Evolutionary conservation across 129 eudicot genomes (phyloP).

Genomic region (Chrysanthemum seticuspe): DNA sequence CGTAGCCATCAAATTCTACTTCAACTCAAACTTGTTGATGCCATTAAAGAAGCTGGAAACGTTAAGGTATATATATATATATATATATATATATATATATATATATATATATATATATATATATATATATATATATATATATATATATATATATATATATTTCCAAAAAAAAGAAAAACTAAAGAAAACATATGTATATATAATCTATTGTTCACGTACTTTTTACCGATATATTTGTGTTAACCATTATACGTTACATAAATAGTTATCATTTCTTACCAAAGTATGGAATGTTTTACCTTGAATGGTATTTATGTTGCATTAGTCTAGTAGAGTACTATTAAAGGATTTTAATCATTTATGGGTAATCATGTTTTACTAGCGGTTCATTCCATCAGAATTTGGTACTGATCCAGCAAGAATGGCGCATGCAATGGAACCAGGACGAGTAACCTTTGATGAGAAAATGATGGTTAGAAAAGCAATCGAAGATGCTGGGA

Average conservation of each 20-base stretch:
- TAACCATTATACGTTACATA: too few species aligned
- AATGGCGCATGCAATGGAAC: slow-evolving; percentile 47
- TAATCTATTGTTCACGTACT: too few species aligned
- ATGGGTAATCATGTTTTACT: not conserved
- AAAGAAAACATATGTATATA: slow-evolving; percentile 24
- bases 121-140: too few species aligned
- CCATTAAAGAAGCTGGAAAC: slow-evolving; percentile 80
- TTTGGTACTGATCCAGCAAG: slow-evolving; percentile 50
- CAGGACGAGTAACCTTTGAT: slow-evolving; percentile 45
- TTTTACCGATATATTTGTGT: too few species aligned
- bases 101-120: too few species aligned
- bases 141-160: not conserved
- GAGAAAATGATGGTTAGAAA: slow-evolving; percentile 50
- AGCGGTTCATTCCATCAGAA: slow-evolving; percentile 54
- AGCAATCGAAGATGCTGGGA: slow-evolving; percentile 51
- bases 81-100: too few species aligned
- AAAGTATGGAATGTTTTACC: too few species aligned
- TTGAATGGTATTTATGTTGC: too few species aligned
- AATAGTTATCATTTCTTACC: too few species aligned
- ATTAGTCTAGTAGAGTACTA: not conserved
- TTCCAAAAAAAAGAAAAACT: too few species aligned
- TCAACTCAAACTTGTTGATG: slow-evolving; percentile 83
- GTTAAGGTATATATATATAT: slow-evolving; percentile 43
- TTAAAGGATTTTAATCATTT: not conserved
- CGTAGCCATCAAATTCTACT: slow-evolving; percentile 58